Conservation (phyloP, 2,329 filamentous ascomycete species). For the Colletotrichum cereale region DNA sequence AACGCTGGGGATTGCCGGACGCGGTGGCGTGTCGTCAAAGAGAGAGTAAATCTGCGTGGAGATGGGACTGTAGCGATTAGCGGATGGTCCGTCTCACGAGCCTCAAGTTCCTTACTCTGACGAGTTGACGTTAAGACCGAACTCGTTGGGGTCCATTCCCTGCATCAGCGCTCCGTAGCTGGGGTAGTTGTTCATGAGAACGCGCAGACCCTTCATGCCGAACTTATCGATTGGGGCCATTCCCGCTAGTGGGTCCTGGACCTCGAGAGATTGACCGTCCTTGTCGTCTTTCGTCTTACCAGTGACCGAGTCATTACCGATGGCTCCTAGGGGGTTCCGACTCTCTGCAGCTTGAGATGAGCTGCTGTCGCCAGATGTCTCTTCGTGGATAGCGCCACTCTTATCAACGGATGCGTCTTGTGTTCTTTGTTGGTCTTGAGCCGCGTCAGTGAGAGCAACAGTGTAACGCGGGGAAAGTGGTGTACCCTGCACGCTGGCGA, state of each 20-base stretch:
- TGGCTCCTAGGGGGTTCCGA: constrained; percentile 59
- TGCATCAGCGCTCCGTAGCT: constrained; percentile 72
- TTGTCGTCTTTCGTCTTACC: constrained; percentile 59
- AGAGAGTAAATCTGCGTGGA: constrained; percentile 72
- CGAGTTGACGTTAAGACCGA: constrained; percentile 70
- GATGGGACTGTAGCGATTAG: constrained; percentile 58
- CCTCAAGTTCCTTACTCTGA: constrained; percentile 63
- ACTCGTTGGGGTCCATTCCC: constrained; percentile 68
- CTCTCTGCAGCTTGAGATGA: constrained; percentile 49
- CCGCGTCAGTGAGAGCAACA: not conserved
- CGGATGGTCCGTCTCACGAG: not conserved
- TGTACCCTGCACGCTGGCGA: constrained; percentile 51
- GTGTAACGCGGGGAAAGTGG: not conserved
- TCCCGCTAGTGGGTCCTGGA: constrained; percentile 69
- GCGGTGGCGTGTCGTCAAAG: constrained; percentile 70
- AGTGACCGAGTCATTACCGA: constrained; percentile 58
- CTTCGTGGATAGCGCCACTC: constrained; percentile 58
- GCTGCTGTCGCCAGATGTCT: constrained; percentile 52
- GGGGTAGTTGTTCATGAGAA: constrained; percentile 73
- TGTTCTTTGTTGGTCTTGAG: constrained; percentile 50
- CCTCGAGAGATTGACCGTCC: constrained; percentile 54
- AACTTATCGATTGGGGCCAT: constrained; percentile 74
- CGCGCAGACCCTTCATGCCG: constrained; percentile 73
- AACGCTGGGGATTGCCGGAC: constrained; percentile 69
- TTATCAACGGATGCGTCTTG: constrained; percentile 61